Evolutionary conservation across 2,329 filamentous ascomycete species (phyloP), one percentile per base, ranked within the genome.

Genomic region (Bipolaris cookei): DNA sequence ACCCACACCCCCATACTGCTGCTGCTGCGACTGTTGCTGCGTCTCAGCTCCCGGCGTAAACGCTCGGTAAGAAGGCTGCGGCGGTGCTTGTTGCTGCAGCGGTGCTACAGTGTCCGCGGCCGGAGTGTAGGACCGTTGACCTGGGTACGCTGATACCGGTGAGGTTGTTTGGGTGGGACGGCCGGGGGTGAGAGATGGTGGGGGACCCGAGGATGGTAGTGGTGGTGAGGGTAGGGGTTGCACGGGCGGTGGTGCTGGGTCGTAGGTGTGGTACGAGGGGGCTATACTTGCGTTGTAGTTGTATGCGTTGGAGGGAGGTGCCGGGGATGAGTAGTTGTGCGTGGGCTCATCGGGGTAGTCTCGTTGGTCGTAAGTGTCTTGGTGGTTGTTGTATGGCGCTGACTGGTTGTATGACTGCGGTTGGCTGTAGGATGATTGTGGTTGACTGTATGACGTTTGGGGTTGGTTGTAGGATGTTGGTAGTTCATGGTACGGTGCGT

Each of bases 391-490:
- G 43, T 65, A 63, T 6, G 47, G 56, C 21, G 54, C 61, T 20
- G 45, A 30, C 14, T 59, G 58, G 23, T 59, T 56, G 52, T 66
- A 64, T 28, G 61, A 30, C 28, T 30, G 28, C 28, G 8, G 28
- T 30, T 30, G 28, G 10, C 13, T 13, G 28, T 30, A 30, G 10
- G 28, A 54, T 6, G 38, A 20, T n/a, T 56, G 59, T 42, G 18
- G 18, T 41, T 56, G 39, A 51, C 46, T 38, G 50, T 58, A 56
- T 37, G 50, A 18, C 7, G 16, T 20, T 28, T 37, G 53, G 20
- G 44, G 53, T 43, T 51, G 52, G n/a, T 59, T 51, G 41, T 25
- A 45, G 18, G 16, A 10, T 11, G 44, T 18, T 11, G 14, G 11
- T 8, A 20, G 56, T 35, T 48, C 54, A 10, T 38, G 48, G 38